phyloP scores from a whole-genome alignment of 2,329 filamentous ascomycete species.

The Fusarium pseudocircinatum region DNA sequence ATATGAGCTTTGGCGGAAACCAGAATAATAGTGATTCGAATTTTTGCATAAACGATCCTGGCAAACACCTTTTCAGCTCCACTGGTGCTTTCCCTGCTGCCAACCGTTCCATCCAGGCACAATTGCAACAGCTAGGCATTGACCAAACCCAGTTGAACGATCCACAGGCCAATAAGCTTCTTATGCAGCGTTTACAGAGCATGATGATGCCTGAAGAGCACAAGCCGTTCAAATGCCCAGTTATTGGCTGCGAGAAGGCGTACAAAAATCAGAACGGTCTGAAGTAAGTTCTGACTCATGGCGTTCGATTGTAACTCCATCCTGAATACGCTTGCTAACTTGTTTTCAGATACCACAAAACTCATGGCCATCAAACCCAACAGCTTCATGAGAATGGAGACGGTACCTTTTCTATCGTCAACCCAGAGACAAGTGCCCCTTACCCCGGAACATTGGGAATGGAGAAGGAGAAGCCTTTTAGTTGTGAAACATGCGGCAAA shows the following conservation, averaged over 20 bases:
- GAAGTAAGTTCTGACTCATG: conserved; percentile 71
- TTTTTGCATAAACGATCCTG: conserved; percentile 87
- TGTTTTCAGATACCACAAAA: conserved; percentile 70
- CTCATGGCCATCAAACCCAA: conserved; percentile 95
- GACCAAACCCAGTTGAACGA: conserved; percentile 81
- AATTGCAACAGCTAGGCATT: conserved; percentile 77
- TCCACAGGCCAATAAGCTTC: conserved; percentile 72
- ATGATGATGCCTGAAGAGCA: conserved; percentile 85
- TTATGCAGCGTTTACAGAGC: conserved; percentile 67
- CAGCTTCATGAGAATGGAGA: conserved; percentile 96
- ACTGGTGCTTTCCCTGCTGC: conserved; percentile 75
- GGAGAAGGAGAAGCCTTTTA: conserved; percentile 99
- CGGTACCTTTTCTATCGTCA: conserved; percentile 97
- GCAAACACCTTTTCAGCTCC: conserved; percentile 90
- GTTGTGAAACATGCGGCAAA: conserved; percentile 96
- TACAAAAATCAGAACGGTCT: conserved; percentile 99
- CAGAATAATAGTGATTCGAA: conserved; percentile 54
- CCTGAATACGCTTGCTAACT: conserved; percentile 18
- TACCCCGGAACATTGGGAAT: conserved; percentile 98
- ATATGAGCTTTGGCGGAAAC: conserved; percentile 62
- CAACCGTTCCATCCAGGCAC: conserved; percentile 72
- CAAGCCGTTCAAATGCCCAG: conserved; percentile 97
- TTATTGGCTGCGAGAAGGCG: conserved; percentile 98
- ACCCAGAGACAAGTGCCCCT: conserved; percentile 91
- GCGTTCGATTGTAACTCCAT: neutral